These are phyloP conservation scores for Lactarius deliciosus DNA, from an alignment of 768 basidiomycete species.

Conservation along the genomic window DNA sequence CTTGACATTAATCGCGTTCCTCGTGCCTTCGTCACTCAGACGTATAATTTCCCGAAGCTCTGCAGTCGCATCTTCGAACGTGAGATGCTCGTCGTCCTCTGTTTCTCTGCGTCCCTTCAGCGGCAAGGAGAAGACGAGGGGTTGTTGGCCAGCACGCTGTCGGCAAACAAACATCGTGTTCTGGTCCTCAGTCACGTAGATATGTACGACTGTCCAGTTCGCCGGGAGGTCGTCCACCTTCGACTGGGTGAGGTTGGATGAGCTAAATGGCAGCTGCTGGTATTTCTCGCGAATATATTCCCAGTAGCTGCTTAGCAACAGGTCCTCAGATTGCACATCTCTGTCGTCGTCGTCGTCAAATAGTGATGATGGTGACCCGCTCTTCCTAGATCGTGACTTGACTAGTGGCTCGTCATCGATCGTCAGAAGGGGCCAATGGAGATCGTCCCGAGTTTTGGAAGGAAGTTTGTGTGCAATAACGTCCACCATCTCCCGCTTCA, in stretches of 20 bases:
- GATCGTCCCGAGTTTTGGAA: conserved; percentile 53
- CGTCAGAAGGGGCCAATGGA: conserved; percentile 67
- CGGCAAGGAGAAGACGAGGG: conserved; percentile 87
- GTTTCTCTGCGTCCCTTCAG: conserved; percentile 79
- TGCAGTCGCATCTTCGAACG: conserved; percentile 66
- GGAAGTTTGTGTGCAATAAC: conserved; percentile 71
- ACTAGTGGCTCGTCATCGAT: conserved; percentile 45
- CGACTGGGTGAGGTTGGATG: conserved; percentile 43
- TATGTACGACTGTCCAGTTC: conserved; percentile 82
- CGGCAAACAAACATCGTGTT: conserved; percentile 82
- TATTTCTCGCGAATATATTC: conserved; percentile 55
- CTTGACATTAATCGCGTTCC: conserved; percentile 68
- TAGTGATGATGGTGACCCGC: conserved; percentile 31
- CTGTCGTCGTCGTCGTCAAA: conserved; percentile 41
- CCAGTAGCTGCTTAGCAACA: conserved; percentile 61
- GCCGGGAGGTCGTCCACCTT: conserved; percentile 53
- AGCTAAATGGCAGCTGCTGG: conserved; percentile 44
- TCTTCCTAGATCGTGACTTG: conserved; percentile 26
- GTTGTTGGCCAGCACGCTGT: conserved; percentile 57
- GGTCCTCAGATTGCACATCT: conserved; percentile 35
- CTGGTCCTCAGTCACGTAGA: conserved; percentile 81
- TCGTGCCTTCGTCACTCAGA: conserved; percentile 75
- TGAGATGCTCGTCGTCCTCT: conserved; percentile 68
- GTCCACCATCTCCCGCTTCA: conserved; percentile 85
- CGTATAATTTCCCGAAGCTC: conserved; percentile 81